Evolutionary conservation across 2,329 filamentous ascomycete genomes (phyloP).

Genomic region (Aspergillus aculeatus): DNA sequence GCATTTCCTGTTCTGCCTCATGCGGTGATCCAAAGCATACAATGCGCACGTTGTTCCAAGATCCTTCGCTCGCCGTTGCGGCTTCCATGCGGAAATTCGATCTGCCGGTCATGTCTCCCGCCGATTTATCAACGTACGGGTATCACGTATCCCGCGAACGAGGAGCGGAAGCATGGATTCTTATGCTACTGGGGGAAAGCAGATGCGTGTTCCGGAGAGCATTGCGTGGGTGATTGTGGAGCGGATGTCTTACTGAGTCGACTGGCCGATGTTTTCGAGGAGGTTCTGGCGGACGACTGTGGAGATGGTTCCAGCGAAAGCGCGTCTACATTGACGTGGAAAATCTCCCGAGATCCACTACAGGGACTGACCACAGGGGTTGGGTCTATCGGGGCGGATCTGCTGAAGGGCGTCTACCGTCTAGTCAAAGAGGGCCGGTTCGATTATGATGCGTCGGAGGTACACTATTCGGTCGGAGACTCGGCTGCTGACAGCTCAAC

Average conservation of each 20-base stretch:
- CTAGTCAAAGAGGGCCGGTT: conserved; percentile 64
- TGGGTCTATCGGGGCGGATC: conserved; percentile 14
- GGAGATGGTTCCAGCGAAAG: conserved; percentile 15
- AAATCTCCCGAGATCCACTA: conserved; percentile 31
- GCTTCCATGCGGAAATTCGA: conserved; percentile 75
- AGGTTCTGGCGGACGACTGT: conserved; percentile 22
- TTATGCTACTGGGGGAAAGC: conserved; percentile 59
- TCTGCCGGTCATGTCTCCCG: conserved; percentile 76
- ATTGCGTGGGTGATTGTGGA: conserved; percentile 73
- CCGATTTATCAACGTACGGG: conserved; percentile 62
- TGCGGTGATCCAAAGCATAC: conserved; percentile 68
- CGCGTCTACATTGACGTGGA: conserved; percentile 27
- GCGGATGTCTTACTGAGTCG: conserved; percentile 75
- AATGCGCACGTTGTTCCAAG: conserved; percentile 72
- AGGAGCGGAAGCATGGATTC: conserved; percentile 67
- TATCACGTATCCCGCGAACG: conserved; percentile 73
- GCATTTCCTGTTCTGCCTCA: conserved; percentile 40
- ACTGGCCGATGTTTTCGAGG: conserved; percentile 60
- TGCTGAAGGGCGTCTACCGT: conserved; percentile 63
- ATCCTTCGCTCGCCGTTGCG: conserved; percentile 69
- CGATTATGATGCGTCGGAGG: conserved; percentile 53
- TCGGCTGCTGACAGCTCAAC: conserved; percentile 37
- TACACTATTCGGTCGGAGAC: conserved; percentile 46
- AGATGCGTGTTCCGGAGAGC: conserved; percentile 63
- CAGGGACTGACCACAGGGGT: conserved; percentile 49